Conservation (phyloP, 106 monocot genomes). For the Acorus gramineus region DNA sequence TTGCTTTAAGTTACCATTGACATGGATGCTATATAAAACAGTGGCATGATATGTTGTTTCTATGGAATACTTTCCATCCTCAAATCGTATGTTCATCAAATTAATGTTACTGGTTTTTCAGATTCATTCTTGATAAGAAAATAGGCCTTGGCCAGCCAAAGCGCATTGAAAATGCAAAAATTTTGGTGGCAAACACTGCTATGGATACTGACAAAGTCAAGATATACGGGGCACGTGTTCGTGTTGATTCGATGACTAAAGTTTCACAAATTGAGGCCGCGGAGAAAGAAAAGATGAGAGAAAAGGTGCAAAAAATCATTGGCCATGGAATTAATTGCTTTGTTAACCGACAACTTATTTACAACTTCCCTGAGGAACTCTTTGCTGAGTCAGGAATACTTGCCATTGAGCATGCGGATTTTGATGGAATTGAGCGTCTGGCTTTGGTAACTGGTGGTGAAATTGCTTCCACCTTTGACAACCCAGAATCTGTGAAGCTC, state of each 20-base stretch:
- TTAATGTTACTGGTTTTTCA: slow-evolving; percentile 12
- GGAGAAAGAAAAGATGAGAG: slow-evolving; percentile 94
- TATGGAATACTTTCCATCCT: not conserved
- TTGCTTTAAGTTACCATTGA: too few relatives aligned
- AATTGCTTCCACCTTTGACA: slow-evolving; percentile 95
- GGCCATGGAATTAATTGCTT: slow-evolving; percentile 96
- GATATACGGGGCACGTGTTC: slow-evolving; percentile 96
- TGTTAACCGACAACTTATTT: slow-evolving; percentile 90
- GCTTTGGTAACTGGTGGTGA: slow-evolving; percentile 95
- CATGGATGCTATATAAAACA: too few relatives aligned
- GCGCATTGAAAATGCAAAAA: slow-evolving; percentile 87
- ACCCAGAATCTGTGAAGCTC: slow-evolving; percentile 94
- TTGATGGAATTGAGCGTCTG: slow-evolving; percentile 92
- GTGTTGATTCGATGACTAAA: slow-evolving; percentile 94
- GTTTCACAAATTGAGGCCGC: slow-evolving; percentile 89
- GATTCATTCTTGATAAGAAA: slow-evolving; percentile 99
- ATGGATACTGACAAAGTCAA: slow-evolving; percentile 99
- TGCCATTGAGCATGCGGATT: slow-evolving; percentile 99
- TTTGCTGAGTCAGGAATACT: slow-evolving; percentile 96
- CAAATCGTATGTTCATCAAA: not conserved
- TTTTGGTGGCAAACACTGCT: slow-evolving; percentile 96
- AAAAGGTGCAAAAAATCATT: slow-evolving; percentile 96
- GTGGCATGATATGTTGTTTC: too few relatives aligned
- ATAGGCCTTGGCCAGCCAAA: slow-evolving; percentile 96
- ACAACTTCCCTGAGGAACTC: slow-evolving; percentile 96